phyloP scores from a whole-genome alignment of 768 basidiomycete genomes.

The Trichaptum fuscoviolaceum region DNA sequence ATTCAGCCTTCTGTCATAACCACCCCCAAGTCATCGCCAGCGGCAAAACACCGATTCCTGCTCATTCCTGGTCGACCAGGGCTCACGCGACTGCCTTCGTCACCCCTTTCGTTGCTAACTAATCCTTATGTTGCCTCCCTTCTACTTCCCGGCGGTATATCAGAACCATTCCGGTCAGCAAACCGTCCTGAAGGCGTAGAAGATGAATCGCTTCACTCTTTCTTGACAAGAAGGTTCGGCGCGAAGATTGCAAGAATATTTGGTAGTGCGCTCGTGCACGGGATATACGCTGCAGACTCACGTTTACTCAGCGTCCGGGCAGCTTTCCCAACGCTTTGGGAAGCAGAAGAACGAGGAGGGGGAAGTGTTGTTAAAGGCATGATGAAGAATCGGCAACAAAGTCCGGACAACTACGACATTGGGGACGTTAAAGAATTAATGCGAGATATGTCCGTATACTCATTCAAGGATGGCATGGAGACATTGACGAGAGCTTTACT shows the following conservation, averaged over 20 bases:
- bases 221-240: constrained; percentile 73
- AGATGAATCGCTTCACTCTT: constrained; percentile 81
- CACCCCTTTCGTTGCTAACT: constrained; percentile 30
- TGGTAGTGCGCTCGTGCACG: constrained; percentile 78
- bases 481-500: constrained; percentile 57
- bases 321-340: constrained; percentile 71
- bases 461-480: constrained; percentile 72
- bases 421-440: constrained; percentile 46
- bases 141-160: constrained; percentile 49
- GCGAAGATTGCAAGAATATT: constrained; percentile 64
- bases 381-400: constrained; percentile 21
- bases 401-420: constrained; percentile 35
- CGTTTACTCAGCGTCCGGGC: constrained; percentile 67
- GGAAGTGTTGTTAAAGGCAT: constrained; percentile 70
- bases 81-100: constrained; percentile 45
- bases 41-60: constrained; percentile 75
- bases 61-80: constrained; percentile 47
- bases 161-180: constrained; percentile 46
- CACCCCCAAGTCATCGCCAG: constrained; percentile 59
- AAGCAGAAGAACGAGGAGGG: constrained; percentile 56
- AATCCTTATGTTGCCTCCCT: constrained; percentile 31
- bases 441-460: constrained; percentile 68
- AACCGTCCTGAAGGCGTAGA: constrained; percentile 19
- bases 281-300: constrained; percentile 89
- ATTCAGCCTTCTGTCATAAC: constrained; percentile 58